phyloP scores from a whole-genome alignment of 805 yeast species.

The Teunomyces cretensis region DNA sequence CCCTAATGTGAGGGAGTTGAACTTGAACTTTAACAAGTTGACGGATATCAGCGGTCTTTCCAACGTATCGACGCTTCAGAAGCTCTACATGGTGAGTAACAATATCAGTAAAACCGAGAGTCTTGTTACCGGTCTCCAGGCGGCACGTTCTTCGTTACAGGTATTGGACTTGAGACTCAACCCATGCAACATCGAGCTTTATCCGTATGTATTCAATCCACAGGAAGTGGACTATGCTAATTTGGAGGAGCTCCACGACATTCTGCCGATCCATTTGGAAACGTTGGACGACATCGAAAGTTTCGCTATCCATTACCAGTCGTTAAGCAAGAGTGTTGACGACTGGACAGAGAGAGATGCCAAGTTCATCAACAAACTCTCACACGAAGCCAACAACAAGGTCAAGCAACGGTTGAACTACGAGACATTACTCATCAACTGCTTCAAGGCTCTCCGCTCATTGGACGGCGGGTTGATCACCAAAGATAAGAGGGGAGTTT shows the following conservation, averaged over 20 bases:
- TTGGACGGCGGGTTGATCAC: conserved; percentile 36
- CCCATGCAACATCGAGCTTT: conserved; percentile 45
- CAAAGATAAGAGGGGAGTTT: conserved; percentile 10
- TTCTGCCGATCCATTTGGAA: conserved; percentile 44
- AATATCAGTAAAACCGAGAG: conserved; percentile 33
- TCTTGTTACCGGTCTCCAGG: conserved; percentile 30
- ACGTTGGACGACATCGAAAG: conserved; percentile 53
- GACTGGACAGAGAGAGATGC: conserved; percentile 44
- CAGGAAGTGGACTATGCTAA: conserved; percentile 31
- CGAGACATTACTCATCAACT: conserved; percentile 35
- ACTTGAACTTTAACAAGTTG: conserved; percentile 50
- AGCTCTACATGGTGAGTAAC: conserved; percentile 47
- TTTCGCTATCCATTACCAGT: conserved; percentile 46
- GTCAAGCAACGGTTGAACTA: conserved; percentile 29
- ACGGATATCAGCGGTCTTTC: conserved; percentile 33
- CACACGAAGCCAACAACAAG: conserved; percentile 15
- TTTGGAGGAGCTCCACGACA: conserved; percentile 11
- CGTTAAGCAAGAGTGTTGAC: conserved; percentile 35
- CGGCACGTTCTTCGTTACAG: conserved; percentile 31
- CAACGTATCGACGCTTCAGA: conserved; percentile 33
- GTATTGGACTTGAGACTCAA: conserved; percentile 51
- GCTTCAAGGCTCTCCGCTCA: conserved; percentile 30
- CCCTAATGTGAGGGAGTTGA: conserved; percentile 48
- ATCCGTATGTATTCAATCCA: conserved; percentile 55
- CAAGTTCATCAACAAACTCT: conserved; percentile 24